Conservation (phyloP, 1,284 basidiomycete species). For the Ceratobasidium sp. region DNA sequence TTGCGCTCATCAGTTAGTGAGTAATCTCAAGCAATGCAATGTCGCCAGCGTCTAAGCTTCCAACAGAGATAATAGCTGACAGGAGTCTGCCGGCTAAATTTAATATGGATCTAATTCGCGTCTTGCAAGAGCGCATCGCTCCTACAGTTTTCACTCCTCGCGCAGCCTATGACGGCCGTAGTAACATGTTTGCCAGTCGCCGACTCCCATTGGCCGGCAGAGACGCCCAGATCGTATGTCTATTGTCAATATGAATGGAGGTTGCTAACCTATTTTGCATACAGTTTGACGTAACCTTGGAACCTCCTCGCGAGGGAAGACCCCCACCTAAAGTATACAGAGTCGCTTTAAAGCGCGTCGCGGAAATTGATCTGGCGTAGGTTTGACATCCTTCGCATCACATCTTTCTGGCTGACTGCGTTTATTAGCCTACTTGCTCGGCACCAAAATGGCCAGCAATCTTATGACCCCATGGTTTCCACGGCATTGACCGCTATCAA, state of each 20-base stretch:
- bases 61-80: constrained; percentile 57
- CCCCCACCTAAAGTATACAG: constrained; percentile 69
- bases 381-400: constrained; percentile 48
- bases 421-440: constrained; percentile 66
- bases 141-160: constrained; percentile 71
- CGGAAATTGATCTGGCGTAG: constrained; percentile 80
- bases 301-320: constrained; percentile 47
- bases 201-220: constrained; percentile 65
- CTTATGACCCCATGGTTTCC: constrained; percentile 72
- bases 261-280: no score
- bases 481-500: constrained; percentile 82
- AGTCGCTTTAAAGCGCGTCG: constrained; percentile 67
- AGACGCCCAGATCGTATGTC: constrained; percentile 59
- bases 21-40: constrained; percentile 51
- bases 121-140: constrained; percentile 66
- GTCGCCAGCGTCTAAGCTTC: no score
- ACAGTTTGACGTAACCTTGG: constrained; percentile 71
- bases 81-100: constrained; percentile 53
- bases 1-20: constrained; percentile 63
- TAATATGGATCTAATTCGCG: constrained; percentile 74
- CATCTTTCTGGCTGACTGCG: no score
- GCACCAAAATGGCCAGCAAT: constrained; percentile 72
- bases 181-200: constrained; percentile 73
- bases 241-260: neutral
- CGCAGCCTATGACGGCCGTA: constrained; percentile 78